Evolutionary conservation across 768 basidiomycete species (phyloP), one percentile per base, ranked within the genome.

Genomic region (Rhizopogon sp.): DNA sequence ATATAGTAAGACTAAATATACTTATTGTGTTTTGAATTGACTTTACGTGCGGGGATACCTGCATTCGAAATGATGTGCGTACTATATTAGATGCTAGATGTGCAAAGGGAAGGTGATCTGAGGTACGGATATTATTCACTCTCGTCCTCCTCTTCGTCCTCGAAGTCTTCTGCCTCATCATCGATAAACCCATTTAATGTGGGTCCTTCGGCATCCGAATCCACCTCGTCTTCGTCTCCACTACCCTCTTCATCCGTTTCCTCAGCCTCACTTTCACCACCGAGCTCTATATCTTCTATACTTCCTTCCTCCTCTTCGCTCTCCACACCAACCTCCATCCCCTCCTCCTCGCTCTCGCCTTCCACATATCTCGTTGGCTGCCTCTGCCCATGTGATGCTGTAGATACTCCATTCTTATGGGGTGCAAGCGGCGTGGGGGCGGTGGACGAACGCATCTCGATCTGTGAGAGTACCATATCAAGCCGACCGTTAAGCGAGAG

Each of bases 381-480:
- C 76, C 76, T 50, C 67, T 65, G 68, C 42, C 70, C 65, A 64
- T 73, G 67, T 57, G 68, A 57, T 54, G 68, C 70, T 17, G 66
- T 54, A 16, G 68, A 57, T 10, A 49, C 14, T 58, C 74, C 75
- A 31, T 69, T 70, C 53, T 72, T 73, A 45, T 71, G 76, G 14
- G 76, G 71, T 14, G 75, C 69, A 44, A 84, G 66, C 5, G 80
- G 76, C 3, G 83, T 77, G 20, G 86, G 88, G 10, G 82, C 81
- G 13, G 78, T 74, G n/a, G 88, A 83, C 29, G 89, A 83, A 20
- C 95, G 83, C 73, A 94, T 80, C 67, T 95, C 90, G 53, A 98
- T 89, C 66, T 98, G 97, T 0, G 93, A 88, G 47, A 98, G 78
- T 22, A 97, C 91, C 76, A 94, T 90, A 65, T 98, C 96, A 29